Percentiles rank a stretch among this genome's conserved stretches.
These are phyloP conservation scores for Dendrostoma leiphaemia DNA, from an alignment of 2,329 filamentous ascomycete genomes.

Conservation along the genomic window DNA sequence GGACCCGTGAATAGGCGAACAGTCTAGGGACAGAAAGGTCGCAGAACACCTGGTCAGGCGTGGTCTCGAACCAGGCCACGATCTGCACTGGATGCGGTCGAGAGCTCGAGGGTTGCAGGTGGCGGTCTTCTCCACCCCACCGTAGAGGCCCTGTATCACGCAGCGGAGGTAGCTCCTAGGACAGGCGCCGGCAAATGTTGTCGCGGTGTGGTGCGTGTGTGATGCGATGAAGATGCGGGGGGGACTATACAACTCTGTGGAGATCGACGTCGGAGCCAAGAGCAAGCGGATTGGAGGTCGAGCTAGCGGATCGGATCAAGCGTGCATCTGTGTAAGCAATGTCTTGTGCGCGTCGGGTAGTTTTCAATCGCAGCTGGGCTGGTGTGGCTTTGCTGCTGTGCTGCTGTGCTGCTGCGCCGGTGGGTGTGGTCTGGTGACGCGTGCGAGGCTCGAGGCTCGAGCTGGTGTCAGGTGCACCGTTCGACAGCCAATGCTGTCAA, in stretches of 20 bases:
- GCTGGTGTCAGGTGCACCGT: background rate
- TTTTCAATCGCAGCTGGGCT: too few species aligned
- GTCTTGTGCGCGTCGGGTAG: background rate
- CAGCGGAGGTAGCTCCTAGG: background rate
- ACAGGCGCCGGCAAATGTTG: background rate
- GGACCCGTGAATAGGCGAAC: slow-evolving; percentile 1
- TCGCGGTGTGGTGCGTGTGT: background rate
- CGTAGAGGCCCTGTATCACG: background rate
- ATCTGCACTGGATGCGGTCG: background rate
- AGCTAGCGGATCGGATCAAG: too few species aligned
- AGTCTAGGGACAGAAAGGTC: background rate
- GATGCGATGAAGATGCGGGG: background rate
- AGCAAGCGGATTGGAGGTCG: background rate
- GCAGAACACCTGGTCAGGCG: background rate
- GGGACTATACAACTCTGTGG: background rate
- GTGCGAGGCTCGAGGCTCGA: too few species aligned
- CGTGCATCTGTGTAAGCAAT: too few species aligned
- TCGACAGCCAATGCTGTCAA: slow-evolving; percentile 1
- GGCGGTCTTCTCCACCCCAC: too few species aligned
- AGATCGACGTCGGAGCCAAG: slow-evolving; percentile 1
- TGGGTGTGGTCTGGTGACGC: too few species aligned
- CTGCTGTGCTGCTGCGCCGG: too few species aligned
- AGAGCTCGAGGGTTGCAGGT: too few species aligned
- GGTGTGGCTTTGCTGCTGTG: too few species aligned
- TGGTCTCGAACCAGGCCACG: background rate